Conservation (phyloP, 257 asterid genomes). For the Gardenia jasminoides region DNA sequence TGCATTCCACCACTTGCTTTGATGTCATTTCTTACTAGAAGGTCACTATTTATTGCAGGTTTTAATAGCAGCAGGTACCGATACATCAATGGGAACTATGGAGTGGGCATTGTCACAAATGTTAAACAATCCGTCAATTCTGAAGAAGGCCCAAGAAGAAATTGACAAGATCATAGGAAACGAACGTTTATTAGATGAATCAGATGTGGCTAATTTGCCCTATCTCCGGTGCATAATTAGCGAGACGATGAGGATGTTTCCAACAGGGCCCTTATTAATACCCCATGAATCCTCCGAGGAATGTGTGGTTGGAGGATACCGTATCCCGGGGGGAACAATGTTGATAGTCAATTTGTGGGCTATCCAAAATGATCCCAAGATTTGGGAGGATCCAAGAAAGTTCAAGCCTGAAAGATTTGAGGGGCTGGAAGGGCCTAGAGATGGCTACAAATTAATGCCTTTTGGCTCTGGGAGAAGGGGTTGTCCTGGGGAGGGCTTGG, state of each 20-base stretch:
- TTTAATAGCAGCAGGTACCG: conserved; percentile 50
- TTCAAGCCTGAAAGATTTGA: conserved; percentile 38
- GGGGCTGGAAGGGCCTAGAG: conserved; percentile 40
- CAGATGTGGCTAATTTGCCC: conserved; percentile 39
- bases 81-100: conserved; percentile 51
- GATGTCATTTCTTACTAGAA: too few species aligned
- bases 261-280: conserved; percentile 13
- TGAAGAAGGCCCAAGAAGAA: conserved; percentile 48
- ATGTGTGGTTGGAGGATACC: conserved; percentile 25
- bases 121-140: conserved; percentile 47
- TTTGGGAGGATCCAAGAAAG: conserved; percentile 26
- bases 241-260: conserved; percentile 28
- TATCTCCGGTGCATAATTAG: conserved; percentile 22
- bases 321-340: conserved; percentile 26
- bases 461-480: conserved; percentile 64
- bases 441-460: conserved; percentile 48
- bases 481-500: conserved; percentile 66
- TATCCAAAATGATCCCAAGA: conserved; percentile 1
- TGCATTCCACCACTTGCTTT: too few species aligned
- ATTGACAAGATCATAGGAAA: conserved; percentile 36
- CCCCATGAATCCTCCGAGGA: conserved; percentile 34
- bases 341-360: conserved; percentile 29
- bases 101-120: conserved; percentile 66
- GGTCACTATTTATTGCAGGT: too few species aligned
- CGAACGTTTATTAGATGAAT: conserved; percentile 44